Percentiles rank a stretch among this genome's conserved stretches.
These are phyloP conservation scores for Rhodotorula sp. DNA, from an alignment of 1,284 basidiomycete species.

Conservation along the genomic window DNA sequence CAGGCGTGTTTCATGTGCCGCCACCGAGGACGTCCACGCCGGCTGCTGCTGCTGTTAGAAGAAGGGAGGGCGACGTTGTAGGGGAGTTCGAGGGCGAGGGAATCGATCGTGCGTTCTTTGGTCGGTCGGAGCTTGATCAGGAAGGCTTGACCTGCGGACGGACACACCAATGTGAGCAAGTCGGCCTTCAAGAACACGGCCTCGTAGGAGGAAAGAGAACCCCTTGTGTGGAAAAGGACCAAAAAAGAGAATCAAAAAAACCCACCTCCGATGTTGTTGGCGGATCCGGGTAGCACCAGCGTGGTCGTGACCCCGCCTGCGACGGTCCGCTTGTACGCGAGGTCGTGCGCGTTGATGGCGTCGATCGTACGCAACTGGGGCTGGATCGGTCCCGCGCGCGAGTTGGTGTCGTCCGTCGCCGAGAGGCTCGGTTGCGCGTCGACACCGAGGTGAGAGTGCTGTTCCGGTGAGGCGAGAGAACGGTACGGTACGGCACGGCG, in stretches of 20 bases:
- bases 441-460: constrained; percentile 77
- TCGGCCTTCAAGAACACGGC: constrained; percentile 48
- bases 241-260: too few relatives aligned
- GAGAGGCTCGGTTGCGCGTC: constrained; percentile 60
- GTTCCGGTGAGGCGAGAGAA: constrained; percentile 57
- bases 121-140: constrained; percentile 65
- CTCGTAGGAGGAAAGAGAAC: too few relatives aligned
- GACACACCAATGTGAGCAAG: constrained; percentile 63
- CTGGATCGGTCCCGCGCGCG: constrained; percentile 38
- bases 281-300: constrained; percentile 62
- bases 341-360: constrained; percentile 63
- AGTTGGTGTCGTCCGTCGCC: constrained; percentile 50
- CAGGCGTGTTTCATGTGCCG: constrained; percentile 25
- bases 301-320: constrained; percentile 69
- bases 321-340: constrained; percentile 58
- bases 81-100: constrained; percentile 66
- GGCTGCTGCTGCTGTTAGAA: constrained; percentile 32
- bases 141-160: constrained; percentile 60
- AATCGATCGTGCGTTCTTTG: constrained; percentile 58
- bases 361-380: constrained; percentile 66
- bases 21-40: constrained; percentile 17
- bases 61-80: constrained; percentile 49
- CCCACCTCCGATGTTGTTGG: constrained; percentile 62
- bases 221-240: too few relatives aligned
- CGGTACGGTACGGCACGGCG: too few relatives aligned